A percentile compares a stretch with the other conserved stretches of the same genome.
Conservation (phyloP, 805 yeast genomes). For the Naumovozyma castellii region DNA sequence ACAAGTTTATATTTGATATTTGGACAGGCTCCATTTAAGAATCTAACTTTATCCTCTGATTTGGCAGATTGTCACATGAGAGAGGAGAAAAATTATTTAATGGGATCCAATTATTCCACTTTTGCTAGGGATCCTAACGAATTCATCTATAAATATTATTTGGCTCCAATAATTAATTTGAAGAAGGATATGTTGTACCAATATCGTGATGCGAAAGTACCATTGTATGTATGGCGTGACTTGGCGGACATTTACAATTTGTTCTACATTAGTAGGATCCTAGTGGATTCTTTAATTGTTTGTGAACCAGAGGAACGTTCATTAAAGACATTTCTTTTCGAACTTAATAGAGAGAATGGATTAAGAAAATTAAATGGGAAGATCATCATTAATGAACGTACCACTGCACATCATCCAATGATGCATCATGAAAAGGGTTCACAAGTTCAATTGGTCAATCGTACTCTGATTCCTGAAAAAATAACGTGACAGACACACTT, state of each 20-base stretch:
- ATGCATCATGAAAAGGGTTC: neutral
- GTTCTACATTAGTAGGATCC: conserved; percentile 9
- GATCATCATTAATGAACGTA: too few species aligned
- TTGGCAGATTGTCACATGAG: neutral
- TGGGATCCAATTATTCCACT: neutral
- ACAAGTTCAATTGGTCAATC: neutral
- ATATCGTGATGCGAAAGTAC: conserved; percentile 6
- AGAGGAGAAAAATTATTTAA: neutral
- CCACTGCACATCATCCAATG: neutral
- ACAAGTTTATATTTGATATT: conserved; percentile 70
- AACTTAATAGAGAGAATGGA: conserved; percentile 2
- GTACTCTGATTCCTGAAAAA: neutral
- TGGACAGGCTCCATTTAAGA: conserved; percentile 74
- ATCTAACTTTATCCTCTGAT: conserved; percentile 33
- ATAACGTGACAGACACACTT: neutral
- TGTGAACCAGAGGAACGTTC: conserved; percentile 10
- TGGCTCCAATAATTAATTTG: conserved; percentile 11
- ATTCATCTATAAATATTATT: conserved; percentile 19
- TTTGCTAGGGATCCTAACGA: conserved; percentile 15
- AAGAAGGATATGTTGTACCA: conserved; percentile 4
- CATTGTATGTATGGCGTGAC: conserved; percentile 14
- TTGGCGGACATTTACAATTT: conserved; percentile 7
- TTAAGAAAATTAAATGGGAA: too few species aligned
- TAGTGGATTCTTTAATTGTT: conserved; percentile 9
- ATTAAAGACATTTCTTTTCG: conserved; percentile 4